Evolutionary conservation across 2,329 filamentous ascomycete genomes (phyloP).

Genomic region (Hymenoscyphus scutula): DNA sequence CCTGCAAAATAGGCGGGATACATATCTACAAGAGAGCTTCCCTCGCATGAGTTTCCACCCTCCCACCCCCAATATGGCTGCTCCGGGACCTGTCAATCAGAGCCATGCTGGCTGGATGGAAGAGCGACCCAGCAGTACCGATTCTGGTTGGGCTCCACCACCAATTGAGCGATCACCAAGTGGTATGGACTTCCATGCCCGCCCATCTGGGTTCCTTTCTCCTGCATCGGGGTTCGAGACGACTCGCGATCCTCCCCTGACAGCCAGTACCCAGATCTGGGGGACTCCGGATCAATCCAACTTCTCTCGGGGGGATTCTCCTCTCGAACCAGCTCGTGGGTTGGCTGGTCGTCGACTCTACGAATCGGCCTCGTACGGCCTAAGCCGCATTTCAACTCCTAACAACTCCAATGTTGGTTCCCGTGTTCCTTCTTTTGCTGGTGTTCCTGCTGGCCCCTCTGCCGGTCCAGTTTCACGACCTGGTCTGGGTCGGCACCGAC

Average conservation of each 20-base stretch:
- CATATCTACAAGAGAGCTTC: not conserved
- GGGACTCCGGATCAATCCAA: not conserved
- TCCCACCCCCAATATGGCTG: not conserved
- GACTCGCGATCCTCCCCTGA: not conserved
- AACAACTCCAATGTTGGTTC: not conserved
- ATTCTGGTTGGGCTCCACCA: not conserved
- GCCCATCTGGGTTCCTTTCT: not conserved
- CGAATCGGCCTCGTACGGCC: not conserved
- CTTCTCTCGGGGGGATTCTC: not conserved
- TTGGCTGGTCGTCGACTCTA: not conserved
- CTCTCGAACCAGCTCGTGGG: not conserved
- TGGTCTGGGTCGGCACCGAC: too few relatives aligned
- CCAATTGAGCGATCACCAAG: not conserved
- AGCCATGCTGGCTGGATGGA: not conserved
- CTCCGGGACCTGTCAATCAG: not conserved
- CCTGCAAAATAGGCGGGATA: not conserved
- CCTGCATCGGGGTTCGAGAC: not conserved
- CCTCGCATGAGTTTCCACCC: not conserved
- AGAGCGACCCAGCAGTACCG: not conserved
- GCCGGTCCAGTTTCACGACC: too few relatives aligned
- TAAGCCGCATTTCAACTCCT: not conserved
- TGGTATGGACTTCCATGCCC: not conserved
- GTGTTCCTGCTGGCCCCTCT: not conserved
- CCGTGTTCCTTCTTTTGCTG: not conserved
- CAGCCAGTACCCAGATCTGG: not conserved